phyloP scores from a whole-genome alignment of 805 yeast genomes.

The Saturnispora kantuleensis region DNA sequence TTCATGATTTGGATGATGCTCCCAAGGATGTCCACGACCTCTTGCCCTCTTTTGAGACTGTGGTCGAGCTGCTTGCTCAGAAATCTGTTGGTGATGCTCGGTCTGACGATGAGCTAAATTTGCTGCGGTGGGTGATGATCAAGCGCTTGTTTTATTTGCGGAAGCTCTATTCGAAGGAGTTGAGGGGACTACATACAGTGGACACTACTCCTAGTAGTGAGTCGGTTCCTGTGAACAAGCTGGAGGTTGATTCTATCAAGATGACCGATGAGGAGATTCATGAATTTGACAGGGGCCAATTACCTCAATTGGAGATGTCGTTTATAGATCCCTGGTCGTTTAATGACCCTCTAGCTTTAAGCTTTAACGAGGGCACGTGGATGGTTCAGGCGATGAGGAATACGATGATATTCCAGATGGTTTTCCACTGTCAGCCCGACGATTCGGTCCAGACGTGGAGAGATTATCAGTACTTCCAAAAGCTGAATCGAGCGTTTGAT shows the following conservation, averaged over 20 bases:
- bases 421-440: constrained; percentile 94
- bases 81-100: constrained; percentile 26
- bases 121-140: constrained; percentile 60
- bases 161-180: constrained; percentile 43
- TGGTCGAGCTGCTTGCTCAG: constrained; percentile 43
- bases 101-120: constrained; percentile 27
- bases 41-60: constrained; percentile 46
- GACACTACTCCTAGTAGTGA: neutral
- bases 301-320: constrained; percentile 28
- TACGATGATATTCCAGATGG: constrained; percentile 68
- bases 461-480: constrained; percentile 67
- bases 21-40: constrained; percentile 13
- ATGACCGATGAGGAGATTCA: constrained; percentile 35
- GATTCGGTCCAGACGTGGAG: constrained; percentile 84
- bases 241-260: constrained; percentile 24
- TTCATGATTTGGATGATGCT: constrained; percentile 29
- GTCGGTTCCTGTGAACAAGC: neutral
- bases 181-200: constrained; percentile 2
- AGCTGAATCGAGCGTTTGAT: constrained; percentile 48
- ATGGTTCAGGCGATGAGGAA: constrained; percentile 72
- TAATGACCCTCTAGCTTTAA: constrained; percentile 76
- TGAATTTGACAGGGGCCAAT: constrained; percentile 27
- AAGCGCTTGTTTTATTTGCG: constrained; percentile 65
- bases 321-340: constrained; percentile 83
- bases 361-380: constrained; percentile 83